These are phyloP conservation scores for Microcyclospora pomicola DNA, from an alignment of 2,329 filamentous ascomycete species.

Conservation along the genomic window DNA sequence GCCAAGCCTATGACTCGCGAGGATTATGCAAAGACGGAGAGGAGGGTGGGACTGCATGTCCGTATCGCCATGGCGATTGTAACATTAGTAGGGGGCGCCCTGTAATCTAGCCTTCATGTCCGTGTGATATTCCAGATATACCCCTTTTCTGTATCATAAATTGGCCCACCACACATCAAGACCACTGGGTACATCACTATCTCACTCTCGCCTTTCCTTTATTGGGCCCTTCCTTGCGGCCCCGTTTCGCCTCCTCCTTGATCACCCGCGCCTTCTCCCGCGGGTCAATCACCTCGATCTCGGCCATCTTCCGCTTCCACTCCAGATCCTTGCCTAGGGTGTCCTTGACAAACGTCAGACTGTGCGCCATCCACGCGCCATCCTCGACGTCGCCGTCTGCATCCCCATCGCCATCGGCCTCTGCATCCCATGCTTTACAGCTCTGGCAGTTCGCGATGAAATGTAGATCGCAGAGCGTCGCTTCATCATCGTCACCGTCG, in stretches of 20 bases:
- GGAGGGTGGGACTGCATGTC: slow-evolving; percentile 74
- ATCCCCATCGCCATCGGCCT: slow-evolving; percentile 39
- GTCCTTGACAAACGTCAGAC: slow-evolving; percentile 76
- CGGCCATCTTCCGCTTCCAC: slow-evolving; percentile 81
- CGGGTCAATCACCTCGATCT: slow-evolving; percentile 72
- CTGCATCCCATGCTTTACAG: slow-evolving; percentile 63
- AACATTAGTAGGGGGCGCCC: slow-evolving; percentile 67
- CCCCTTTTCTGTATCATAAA: no score
- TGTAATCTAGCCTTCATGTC: slow-evolving; percentile 36
- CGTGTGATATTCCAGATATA: no score
- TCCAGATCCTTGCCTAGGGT: slow-evolving; percentile 78
- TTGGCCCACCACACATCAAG: no score
- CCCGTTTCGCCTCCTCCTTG: slow-evolving; percentile 13
- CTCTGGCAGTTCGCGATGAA: slow-evolving; percentile 94
- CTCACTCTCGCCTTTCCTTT: slow-evolving; percentile 7
- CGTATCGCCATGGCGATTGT: slow-evolving; percentile 90
- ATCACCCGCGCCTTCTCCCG: slow-evolving; percentile 19
- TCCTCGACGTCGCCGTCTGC: slow-evolving; percentile 36
- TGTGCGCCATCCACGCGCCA: slow-evolving; percentile 73
- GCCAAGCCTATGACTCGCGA: slow-evolving; percentile 55
- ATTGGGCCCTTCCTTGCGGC: slow-evolving; percentile 3
- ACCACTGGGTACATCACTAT: no score
- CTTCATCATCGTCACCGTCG: slow-evolving; percentile 49
- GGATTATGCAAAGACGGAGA: slow-evolving; percentile 68
- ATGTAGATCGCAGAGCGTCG: slow-evolving; percentile 74